Evolutionary conservation across 1,284 basidiomycete genomes (phyloP).

Genomic region (Ceraceosorus guamensis): DNA sequence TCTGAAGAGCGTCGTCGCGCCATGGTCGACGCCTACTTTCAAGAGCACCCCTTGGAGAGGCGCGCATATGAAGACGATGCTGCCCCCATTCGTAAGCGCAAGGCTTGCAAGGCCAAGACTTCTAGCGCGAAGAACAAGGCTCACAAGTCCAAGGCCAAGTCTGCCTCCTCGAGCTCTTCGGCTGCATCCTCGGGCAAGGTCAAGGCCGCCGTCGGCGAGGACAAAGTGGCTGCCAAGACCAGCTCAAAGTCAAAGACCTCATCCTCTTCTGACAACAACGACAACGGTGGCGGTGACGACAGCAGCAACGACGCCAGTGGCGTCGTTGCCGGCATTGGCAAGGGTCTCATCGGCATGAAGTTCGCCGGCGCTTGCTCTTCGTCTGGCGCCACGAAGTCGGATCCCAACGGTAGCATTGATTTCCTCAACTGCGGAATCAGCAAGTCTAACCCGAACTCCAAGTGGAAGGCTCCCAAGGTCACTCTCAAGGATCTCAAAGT

Average conservation of each 20-base stretch:
- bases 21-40: constrained; percentile 13
- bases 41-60: neutral
- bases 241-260: no score
- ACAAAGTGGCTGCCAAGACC: no score
- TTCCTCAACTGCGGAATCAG: constrained; percentile 38
- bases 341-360: constrained; percentile 6
- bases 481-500: constrained; percentile 25
- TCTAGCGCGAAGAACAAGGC: neutral
- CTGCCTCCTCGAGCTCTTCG: neutral
- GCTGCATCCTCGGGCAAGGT: no score
- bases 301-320: neutral
- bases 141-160: neutral
- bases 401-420: constrained; percentile 29
- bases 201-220: no score
- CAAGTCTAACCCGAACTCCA: constrained; percentile 13
- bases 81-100: constrained; percentile 12
- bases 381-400: constrained; percentile 14
- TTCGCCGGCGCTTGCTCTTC: constrained; percentile 4
- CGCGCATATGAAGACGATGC: neutral
- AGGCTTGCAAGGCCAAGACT: constrained; percentile 18
- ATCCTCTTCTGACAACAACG: neutral
- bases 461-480: constrained; percentile 30
- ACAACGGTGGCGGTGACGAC: neutral
- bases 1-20: constrained; percentile 22
- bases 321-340: neutral